Base-by-base conservation (phyloP, 2,329 filamentous ascomycete genomes). In the Hyphodiscus sp. region DNA sequence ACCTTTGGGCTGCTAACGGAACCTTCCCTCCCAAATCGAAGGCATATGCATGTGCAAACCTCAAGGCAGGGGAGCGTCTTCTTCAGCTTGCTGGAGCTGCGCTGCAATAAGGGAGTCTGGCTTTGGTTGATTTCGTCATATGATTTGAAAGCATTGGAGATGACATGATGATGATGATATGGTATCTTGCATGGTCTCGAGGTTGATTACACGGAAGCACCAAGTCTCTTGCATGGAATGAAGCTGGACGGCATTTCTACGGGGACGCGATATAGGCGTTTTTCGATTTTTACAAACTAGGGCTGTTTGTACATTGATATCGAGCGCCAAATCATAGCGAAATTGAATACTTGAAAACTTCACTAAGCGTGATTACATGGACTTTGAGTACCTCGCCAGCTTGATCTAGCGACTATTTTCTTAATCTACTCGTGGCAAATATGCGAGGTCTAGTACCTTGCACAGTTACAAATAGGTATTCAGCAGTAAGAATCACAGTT, bases 1-100 rank as follows among this genome's bases (percentile, higher is more conserved):
- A 96, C 65, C 79, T 96, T 47, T 96, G 91, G 86, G 85, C 91
- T 23, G 86, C 86, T 58, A 92, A 92, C 67, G 91, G 91, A 55
- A 88, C 91, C 23, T 87, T 97, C 63, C 91, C 91, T 1, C 81
- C 83, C 13, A 87, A 88, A 58, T 85, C 81, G 43, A 85, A 82
- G 71, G 82, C 81, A 1, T 85, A 84, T 64, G 79, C 82, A 57
- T 83, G 81, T 62, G 81, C 82, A 57, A 85, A 85, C 65, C 68
- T 83, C 45, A 74, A 75, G 54, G 81, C 77, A 38, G 82, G 82
- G 41, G 78, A 85, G 66, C 74, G 76, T 29, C 69, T 86, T 48
- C 69, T 85, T 41, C 48, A 55, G 29, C 52, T 67, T 52, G 52
- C 62, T 49, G 56, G 61, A 26, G 50, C 49, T 44, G 56, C 46